Conservation (phyloP, 108 stramenopile species). For the Ochromonas danica region DNA sequence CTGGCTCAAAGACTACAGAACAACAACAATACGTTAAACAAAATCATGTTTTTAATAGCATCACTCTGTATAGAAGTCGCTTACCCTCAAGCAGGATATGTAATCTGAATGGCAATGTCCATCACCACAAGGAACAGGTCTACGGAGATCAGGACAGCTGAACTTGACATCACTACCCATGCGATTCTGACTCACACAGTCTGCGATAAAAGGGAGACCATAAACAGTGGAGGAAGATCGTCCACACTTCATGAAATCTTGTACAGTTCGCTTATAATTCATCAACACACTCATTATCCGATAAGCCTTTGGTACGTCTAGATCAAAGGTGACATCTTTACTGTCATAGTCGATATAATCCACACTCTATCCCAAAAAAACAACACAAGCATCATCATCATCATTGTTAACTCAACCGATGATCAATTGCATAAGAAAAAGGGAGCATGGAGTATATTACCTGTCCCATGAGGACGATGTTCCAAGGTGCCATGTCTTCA, state of each 20-base stretch:
- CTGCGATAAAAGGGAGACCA: constrained; percentile 39
- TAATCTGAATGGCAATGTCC: constrained; percentile 50
- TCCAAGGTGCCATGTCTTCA: constrained; percentile 57
- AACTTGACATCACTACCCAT: background rate
- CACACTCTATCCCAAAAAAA: constrained; percentile 2
- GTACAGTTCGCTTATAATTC: constrained; percentile 55
- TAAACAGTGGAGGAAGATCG: constrained; percentile 36
- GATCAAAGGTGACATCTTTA: constrained; percentile 46
- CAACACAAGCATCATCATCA: background rate
- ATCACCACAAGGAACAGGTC: constrained; percentile 48
- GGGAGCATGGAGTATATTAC: no score
- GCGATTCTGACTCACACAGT: constrained; percentile 35
- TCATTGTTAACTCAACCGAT: no score
- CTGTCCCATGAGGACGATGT: constrained; percentile 40
- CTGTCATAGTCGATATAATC: constrained; percentile 56
- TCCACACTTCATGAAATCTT: constrained; percentile 43
- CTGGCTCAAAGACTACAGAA: background rate
- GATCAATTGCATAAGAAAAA: no score
- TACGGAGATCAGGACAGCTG: constrained; percentile 31
- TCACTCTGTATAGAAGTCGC: background rate
- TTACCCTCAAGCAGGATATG: constrained; percentile 43
- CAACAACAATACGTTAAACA: background rate
- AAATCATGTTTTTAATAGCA: background rate
- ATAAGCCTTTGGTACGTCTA: constrained; percentile 38
- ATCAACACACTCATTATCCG: constrained; percentile 41